Percentiles rank a stretch among this genome's conserved stretches.
phyloP scores from a whole-genome alignment of 208 protist species.

The Balamuthia mandrillaris region DNA sequence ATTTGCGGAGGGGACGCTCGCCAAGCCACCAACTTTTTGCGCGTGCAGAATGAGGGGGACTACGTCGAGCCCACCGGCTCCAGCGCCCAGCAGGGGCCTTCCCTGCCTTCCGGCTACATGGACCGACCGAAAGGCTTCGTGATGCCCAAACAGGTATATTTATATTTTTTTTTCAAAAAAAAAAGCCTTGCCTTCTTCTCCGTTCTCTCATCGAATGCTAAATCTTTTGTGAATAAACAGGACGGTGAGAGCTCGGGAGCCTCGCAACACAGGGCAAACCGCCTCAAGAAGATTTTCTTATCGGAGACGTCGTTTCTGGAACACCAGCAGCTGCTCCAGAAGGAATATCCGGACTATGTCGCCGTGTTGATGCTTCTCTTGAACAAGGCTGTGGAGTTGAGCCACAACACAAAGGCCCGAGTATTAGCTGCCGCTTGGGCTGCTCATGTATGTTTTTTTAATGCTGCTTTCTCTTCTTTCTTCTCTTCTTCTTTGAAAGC shows the following conservation, averaged over 20 bases:
- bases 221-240: background rate
- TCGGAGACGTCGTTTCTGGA: background rate
- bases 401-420: conserved; percentile 3
- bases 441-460: too few species aligned
- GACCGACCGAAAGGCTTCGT: background rate
- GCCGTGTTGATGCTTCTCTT: conserved; percentile 15
- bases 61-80: too few species aligned
- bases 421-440: conserved; percentile 18
- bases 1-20: conserved; percentile 25
- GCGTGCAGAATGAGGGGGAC: conserved; percentile 20
- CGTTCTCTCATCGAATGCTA: background rate
- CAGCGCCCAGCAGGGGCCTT: background rate
- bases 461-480: too few species aligned
- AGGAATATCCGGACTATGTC: background rate
- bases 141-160: background rate
- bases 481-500: too few species aligned
- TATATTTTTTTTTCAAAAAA: background rate
- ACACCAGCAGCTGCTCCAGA: background rate
- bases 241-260: conserved; percentile 13
- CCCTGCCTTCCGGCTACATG: background rate
- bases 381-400: conserved; percentile 38
- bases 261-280: too few species aligned
- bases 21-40: background rate
- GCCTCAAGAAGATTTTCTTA: background rate
- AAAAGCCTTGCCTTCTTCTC: background rate